Conservation (phyloP, 208 protist species). For the Leishmania tarentolae region DNA sequence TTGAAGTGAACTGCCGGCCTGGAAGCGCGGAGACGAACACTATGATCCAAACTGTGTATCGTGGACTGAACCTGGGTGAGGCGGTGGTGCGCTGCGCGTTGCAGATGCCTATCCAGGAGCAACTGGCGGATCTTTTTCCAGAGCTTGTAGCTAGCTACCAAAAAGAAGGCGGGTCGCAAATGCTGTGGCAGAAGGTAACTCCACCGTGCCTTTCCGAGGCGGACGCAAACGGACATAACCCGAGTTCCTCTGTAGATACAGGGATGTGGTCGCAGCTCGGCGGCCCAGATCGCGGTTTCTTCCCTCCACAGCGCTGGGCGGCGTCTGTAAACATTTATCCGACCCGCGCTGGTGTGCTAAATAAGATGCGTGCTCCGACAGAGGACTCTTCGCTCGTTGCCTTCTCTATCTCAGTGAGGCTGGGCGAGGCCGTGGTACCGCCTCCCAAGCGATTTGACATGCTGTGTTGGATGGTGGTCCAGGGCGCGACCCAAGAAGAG, state of each 20-base stretch:
- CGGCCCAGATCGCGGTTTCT: slow-evolving; percentile 37
- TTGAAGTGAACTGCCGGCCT: slow-evolving; percentile 85
- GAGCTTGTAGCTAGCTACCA: background rate
- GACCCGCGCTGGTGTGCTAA: slow-evolving; percentile 29
- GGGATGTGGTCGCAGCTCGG: slow-evolving; percentile 33
- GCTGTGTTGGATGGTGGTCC: slow-evolving; percentile 73
- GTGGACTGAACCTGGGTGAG: slow-evolving; percentile 65
- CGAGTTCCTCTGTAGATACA: background rate
- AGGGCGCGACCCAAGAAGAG: slow-evolving; percentile 31
- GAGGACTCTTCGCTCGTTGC: slow-evolving; percentile 51
- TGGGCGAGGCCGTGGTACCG: slow-evolving; percentile 49
- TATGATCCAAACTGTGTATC: slow-evolving; percentile 64
- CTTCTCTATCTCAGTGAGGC: slow-evolving; percentile 47
- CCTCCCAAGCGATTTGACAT: slow-evolving; percentile 56
- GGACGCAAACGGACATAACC: background rate
- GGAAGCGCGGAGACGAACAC: slow-evolving; percentile 82
- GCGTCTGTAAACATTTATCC: slow-evolving; percentile 82
- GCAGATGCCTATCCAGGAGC: slow-evolving; percentile 38
- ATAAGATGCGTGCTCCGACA: slow-evolving; percentile 30
- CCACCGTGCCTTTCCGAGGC: background rate
- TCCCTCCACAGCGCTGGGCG: slow-evolving; percentile 34
- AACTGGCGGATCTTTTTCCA: slow-evolving; percentile 47
- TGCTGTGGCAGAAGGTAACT: too few relatives aligned
- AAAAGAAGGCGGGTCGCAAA: background rate
- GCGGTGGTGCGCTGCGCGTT: slow-evolving; percentile 70